These are phyloP conservation scores for Eutrema salsugineum DNA, from an alignment of 441 rosid genomes.

Conservation along the genomic window DNA sequence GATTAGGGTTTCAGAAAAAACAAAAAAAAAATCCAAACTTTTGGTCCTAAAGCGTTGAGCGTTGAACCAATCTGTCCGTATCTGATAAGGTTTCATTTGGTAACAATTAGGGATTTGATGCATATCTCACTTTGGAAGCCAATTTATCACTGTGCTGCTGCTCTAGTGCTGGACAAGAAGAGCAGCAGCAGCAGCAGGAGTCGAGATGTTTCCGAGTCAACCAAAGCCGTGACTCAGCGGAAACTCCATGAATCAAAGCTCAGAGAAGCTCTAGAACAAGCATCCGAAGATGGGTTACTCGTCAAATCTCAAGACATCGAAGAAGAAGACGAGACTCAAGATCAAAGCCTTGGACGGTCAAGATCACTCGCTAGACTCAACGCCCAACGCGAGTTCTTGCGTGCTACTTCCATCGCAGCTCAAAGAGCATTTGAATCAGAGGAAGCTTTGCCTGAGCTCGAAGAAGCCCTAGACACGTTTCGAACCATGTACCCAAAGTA, in stretches of 20 bases:
- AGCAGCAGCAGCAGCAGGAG: constrained; percentile 35
- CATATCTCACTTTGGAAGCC: constrained; percentile 83
- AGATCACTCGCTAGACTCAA: constrained; percentile 64
- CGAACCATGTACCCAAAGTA: constrained; percentile 64
- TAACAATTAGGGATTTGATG: constrained; percentile 30
- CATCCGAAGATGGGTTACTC: constrained; percentile 63
- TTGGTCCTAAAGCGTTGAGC: not conserved
- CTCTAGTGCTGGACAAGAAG: constrained; percentile 52
- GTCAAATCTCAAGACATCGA: constrained; percentile 58
- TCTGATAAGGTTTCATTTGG: not conserved
- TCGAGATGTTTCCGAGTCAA: constrained; percentile 43
- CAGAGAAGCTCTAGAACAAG: constrained; percentile 65
- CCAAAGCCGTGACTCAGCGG: constrained; percentile 29
- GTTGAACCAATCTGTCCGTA: not conserved
- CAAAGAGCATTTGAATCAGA: constrained; percentile 43
- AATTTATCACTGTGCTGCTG: constrained; percentile 62
- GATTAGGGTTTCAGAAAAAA: not conserved
- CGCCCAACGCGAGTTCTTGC: constrained; percentile 60
- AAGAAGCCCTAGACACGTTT: constrained; percentile 50
- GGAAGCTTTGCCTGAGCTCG: constrained; percentile 42
- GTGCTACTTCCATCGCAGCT: constrained; percentile 57
- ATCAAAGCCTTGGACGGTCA: constrained; percentile 50
- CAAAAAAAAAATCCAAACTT: not conserved
- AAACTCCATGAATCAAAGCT: constrained; percentile 61
- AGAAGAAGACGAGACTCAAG: constrained; percentile 40